These are phyloP conservation scores for Carex kokanica DNA, from an alignment of 176 grass and related monocot species.

Conservation along the genomic window DNA sequence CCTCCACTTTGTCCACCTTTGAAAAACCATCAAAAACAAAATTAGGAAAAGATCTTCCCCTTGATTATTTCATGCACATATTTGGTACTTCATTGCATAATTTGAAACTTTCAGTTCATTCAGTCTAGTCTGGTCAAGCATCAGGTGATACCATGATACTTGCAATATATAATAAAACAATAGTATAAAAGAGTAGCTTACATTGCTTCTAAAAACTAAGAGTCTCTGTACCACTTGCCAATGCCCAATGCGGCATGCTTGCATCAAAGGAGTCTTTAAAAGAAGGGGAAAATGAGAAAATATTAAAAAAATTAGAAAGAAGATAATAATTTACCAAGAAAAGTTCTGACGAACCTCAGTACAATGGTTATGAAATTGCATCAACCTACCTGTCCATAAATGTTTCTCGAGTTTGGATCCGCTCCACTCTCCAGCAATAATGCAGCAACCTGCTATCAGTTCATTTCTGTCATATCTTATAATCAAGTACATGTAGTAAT, in stretches of 20 bases:
- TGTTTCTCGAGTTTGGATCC: slow-evolving; percentile 57
- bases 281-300: neutral
- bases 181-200: slow-evolving; percentile 13
- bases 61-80: neutral
- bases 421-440: slow-evolving; percentile 70
- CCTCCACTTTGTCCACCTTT: slow-evolving; percentile 60
- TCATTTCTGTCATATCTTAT: neutral
- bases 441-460: slow-evolving; percentile 44
- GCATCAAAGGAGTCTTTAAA: slow-evolving; percentile 72
- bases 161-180: neutral
- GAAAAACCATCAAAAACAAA: neutral
- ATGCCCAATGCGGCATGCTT: slow-evolving; percentile 71
- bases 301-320: neutral
- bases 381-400: slow-evolving; percentile 61
- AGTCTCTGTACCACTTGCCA: slow-evolving; percentile 80
- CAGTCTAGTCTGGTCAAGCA: neutral
- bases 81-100: neutral
- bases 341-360: neutral
- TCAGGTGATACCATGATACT: neutral
- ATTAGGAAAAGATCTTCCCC: neutral
- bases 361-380: neutral
- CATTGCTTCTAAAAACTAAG: slow-evolving; percentile 67
- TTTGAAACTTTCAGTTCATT: neutral
- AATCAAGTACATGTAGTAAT: neutral
- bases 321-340: neutral